Base-by-base conservation (phyloP, 108 stramenopile species). In the Seminavis robusta region DNA sequence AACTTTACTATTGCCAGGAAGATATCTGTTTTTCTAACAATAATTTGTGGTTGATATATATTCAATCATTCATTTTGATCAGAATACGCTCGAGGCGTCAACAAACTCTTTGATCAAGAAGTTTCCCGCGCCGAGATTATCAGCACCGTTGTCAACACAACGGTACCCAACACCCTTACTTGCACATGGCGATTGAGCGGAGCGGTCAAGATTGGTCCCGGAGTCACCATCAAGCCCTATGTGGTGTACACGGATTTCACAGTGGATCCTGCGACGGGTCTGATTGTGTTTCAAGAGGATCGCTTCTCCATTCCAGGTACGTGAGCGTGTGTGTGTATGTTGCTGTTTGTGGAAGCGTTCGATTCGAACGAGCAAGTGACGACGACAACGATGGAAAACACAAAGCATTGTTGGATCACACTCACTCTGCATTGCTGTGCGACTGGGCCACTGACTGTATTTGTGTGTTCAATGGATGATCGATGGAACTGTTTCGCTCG, bases 171-270 rank as follows among this genome's bases (percentile, higher is more conserved):
- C 41, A 84, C 71, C 13, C 80, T 86, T 19, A 86, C 86, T 0
- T 79, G 88, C 25, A 81, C 76, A 1, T 94, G 92, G 92, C 41
- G 92, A 10, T 56, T 90, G 11, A 79, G 80, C 3, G 92, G 88
- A 20, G 67, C 72, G 4, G 84, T 88, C 1, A 86, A 79, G 49
- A 89, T 89, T 38, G 87, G 81, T 3, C 67, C 61, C 1, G 92
- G 92, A 13, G 51, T 90, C 26, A 65, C 61, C 36, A 88, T 94
- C 72, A 94, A 94, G 36, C 92, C 92, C 0, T 90, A 94, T 59
- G 79, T 94, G 37, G 78, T 80, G 29, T 84, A 76, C 37, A 88
- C 92, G 2, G 84, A 88, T 39, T 81, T 94, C 45, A 63, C 57
- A 32, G 70, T 94, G 8, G 74, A 84, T 61, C 71, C 79, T 37